phyloP scores from a whole-genome alignment of 345 rosid genomes.

The Populus simonii region DNA sequence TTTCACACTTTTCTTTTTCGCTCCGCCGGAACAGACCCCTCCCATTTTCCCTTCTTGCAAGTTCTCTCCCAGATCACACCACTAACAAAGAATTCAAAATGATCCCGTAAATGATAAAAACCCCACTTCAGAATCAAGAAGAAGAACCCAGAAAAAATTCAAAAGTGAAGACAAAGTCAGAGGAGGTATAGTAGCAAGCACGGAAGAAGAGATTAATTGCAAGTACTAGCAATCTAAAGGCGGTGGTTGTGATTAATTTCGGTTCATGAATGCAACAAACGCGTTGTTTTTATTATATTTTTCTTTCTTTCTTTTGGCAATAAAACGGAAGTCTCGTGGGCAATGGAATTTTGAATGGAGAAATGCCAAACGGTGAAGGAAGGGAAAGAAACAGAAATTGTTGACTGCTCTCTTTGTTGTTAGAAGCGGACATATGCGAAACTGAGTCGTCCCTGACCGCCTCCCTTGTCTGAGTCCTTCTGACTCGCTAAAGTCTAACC shows the following conservation, averaged over 20 bases:
- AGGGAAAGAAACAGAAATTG: background rate
- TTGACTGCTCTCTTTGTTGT: slow-evolving; percentile 20
- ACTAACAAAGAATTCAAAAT: background rate
- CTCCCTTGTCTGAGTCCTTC: slow-evolving; percentile 24
- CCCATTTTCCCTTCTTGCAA: slow-evolving; percentile 50
- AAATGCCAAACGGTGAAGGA: background rate
- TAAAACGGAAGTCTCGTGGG: slow-evolving; percentile 22
- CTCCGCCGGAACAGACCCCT: slow-evolving; percentile 50
- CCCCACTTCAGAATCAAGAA: background rate
- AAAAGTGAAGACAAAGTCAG: background rate
- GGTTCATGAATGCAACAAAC: background rate
- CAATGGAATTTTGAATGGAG: slow-evolving; percentile 4
- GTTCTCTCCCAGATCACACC: background rate
- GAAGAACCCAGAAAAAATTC: background rate
- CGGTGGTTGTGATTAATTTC: background rate
- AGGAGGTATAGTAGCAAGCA: slow-evolving; percentile 1
- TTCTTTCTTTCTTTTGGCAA: background rate
- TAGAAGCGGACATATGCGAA: background rate
- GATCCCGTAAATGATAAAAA: background rate
- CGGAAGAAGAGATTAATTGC: background rate
- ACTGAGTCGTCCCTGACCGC: slow-evolving; percentile 18
- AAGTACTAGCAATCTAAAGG: background rate
- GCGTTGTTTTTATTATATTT: background rate
- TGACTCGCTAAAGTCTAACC: background rate
- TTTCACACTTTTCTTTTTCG: slow-evolving; percentile 21